Percentiles rank a stretch among this genome's conserved stretches.
phyloP scores from a whole-genome alignment of 257 asterid species.

The Rauvolfia tetraphylla region DNA sequence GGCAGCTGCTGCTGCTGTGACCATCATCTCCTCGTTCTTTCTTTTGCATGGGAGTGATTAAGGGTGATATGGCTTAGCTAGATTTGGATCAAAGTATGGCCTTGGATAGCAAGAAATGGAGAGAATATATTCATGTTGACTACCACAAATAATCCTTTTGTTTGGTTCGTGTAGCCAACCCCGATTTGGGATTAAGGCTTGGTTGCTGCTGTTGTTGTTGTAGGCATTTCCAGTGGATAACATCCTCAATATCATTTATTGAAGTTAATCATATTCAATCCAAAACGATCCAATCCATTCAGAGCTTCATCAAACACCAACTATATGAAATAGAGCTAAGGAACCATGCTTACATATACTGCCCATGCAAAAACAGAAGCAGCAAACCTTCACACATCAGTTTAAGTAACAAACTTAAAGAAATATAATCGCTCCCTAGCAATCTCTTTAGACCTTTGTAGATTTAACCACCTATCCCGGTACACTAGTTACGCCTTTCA shows the following conservation, averaged over 20 bases:
- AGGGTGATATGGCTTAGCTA: no score
- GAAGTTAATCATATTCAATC: not conserved
- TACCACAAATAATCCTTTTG: no score
- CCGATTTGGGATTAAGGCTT: no score
- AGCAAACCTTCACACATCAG: not conserved
- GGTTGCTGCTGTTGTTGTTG: not conserved
- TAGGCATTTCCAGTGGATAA: not conserved
- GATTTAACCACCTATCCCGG: not conserved
- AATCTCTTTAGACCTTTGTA: not conserved
- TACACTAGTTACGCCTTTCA: not conserved
- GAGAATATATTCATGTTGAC: no score
- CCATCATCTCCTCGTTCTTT: no score
- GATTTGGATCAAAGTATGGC: no score
- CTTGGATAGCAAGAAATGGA: no score
- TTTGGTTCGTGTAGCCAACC: no score
- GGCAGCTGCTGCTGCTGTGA: no score
- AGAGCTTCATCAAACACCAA: no score
- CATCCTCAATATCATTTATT: not conserved
- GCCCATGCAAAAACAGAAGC: not conserved
- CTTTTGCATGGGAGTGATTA: no score
- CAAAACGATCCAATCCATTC: no score
- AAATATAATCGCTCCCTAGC: not conserved
- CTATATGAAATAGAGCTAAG: not conserved
- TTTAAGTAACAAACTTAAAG: not conserved
- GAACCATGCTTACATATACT: not conserved